A percentile compares a stretch with the other conserved stretches of the same genome.
Evolutionary conservation across 768 basidiomycete species (phyloP).

Genomic region (Macrolepiota fuliginosa): DNA sequence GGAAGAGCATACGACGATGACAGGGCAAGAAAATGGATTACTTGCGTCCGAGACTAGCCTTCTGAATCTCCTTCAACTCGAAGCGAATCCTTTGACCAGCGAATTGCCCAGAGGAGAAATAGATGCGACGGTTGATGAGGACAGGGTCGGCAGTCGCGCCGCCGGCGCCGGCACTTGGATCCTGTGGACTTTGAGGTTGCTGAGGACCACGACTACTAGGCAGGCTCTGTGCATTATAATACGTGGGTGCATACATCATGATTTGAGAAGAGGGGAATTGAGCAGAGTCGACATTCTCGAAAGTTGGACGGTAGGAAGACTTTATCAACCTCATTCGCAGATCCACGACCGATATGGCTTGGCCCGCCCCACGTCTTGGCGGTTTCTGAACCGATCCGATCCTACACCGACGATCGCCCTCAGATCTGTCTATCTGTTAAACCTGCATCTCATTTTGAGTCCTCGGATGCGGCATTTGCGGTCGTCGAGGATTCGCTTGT

Average conservation of each 20-base stretch:
- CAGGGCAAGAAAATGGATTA: slow-evolving; percentile 24
- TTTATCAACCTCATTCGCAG: slow-evolving; percentile 12
- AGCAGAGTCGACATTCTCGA: slow-evolving; percentile 3
- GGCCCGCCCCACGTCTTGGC: slow-evolving; percentile 8
- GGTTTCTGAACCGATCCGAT: slow-evolving; percentile 8
- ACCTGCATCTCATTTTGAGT: background rate
- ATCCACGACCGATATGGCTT: slow-evolving; percentile 14
- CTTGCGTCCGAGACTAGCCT: slow-evolving; percentile 70
- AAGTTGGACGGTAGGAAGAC: slow-evolving; percentile 9
- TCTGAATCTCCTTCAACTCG: slow-evolving; percentile 57
- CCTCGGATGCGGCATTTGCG: background rate
- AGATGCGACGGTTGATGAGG: slow-evolving; percentile 49
- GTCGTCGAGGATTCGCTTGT: background rate
- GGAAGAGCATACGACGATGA: slow-evolving; percentile 13
- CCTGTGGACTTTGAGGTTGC: background rate
- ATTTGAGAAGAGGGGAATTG: slow-evolving; percentile 1
- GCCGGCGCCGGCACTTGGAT: background rate
- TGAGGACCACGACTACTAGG: background rate
- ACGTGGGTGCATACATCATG: slow-evolving; percentile 8
- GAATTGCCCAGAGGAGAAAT: slow-evolving; percentile 60
- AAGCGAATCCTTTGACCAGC: slow-evolving; percentile 54
- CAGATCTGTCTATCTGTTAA: slow-evolving; percentile 2
- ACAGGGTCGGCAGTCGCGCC: slow-evolving; percentile 12
- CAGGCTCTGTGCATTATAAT: background rate
- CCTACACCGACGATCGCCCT: slow-evolving; percentile 12